Conservation (phyloP, 2,329 filamentous ascomycete species). For the Pleurostoma richardsiae region DNA sequence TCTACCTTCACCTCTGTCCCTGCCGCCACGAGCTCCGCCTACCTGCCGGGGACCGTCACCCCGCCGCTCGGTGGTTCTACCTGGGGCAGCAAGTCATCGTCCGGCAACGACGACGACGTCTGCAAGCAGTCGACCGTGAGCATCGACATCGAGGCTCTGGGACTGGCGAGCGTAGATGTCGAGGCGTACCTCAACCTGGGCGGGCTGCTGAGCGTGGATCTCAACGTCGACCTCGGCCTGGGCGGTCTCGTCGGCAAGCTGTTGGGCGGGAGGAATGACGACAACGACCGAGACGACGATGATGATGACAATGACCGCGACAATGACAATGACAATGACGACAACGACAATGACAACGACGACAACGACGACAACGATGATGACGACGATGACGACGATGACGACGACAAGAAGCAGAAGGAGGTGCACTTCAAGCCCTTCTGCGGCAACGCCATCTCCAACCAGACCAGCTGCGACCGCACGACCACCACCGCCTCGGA, state of each 20-base stretch:
- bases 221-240: slow-evolving; percentile 1
- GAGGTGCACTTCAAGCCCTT: background rate
- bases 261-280: too few relatives aligned
- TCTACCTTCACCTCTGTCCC: too few relatives aligned
- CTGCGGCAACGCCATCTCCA: slow-evolving; percentile 3
- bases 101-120: background rate
- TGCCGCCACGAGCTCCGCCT: too few relatives aligned
- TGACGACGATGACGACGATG: too few relatives aligned
- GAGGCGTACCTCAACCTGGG: slow-evolving; percentile 4
- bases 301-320: too few relatives aligned
- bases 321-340: too few relatives aligned
- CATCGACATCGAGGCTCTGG: slow-evolving; percentile 5
- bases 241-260: background rate
- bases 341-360: too few relatives aligned
- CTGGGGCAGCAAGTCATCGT: background rate
- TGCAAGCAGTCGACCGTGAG: slow-evolving; percentile 1
- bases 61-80: background rate
- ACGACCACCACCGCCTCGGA: slow-evolving; percentile 1
- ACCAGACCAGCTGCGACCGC: background rate
- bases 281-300: too few relatives aligned
- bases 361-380: too few relatives aligned
- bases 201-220: background rate
- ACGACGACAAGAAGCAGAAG: background rate
- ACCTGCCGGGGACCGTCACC: background rate
- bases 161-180: slow-evolving; percentile 6